A percentile compares a stretch with the other conserved stretches of the same genome.
Conservation (phyloP, 1,284 basidiomycete genomes). For the Ceratorhiza oryzae-sativae region DNA sequence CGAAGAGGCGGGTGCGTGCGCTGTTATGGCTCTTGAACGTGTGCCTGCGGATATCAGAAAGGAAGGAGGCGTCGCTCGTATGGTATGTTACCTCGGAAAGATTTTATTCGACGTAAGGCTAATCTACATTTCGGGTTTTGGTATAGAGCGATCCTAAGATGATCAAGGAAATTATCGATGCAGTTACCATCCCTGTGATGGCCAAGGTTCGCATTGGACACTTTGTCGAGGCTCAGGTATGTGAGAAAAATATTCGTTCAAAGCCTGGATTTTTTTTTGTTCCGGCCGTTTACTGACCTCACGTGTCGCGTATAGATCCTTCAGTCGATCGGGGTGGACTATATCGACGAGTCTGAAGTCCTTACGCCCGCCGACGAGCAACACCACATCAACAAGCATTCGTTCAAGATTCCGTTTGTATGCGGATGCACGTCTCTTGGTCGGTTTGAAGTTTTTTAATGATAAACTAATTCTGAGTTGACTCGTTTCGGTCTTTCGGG, state of each 20-base stretch:
- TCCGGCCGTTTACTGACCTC: conserved; percentile 39
- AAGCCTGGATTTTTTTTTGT: neutral
- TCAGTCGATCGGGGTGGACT: conserved; percentile 94
- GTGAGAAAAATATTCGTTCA: neutral
- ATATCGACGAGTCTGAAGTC: conserved; percentile 98
- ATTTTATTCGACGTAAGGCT: conserved; percentile 10
- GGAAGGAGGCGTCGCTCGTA: conserved; percentile 90
- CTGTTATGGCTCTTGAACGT: conserved; percentile 96
- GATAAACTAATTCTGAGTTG: neutral
- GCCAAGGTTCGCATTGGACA: conserved; percentile 97
- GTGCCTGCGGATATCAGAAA: conserved; percentile 95
- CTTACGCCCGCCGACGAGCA: conserved; percentile 95
- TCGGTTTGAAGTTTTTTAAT: conserved; percentile 55
- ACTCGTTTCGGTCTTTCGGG: conserved; percentile 13
- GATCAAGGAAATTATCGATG: conserved; percentile 95
- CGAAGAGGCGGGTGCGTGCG: conserved; percentile 96
- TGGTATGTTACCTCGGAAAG: conserved; percentile 64
- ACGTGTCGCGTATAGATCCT: conserved; percentile 71
- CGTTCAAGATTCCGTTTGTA: conserved; percentile 88
- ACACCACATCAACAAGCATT: conserved; percentile 81
- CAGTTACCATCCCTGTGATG: conserved; percentile 89
- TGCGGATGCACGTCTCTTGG: conserved; percentile 83
- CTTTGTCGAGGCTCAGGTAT: conserved; percentile 91
- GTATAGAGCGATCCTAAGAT: conserved; percentile 88
- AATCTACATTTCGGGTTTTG: neutral